Evolutionary conservation across 2,329 filamentous ascomycete genomes (phyloP).

Genomic region (Diaporthe ampelina): DNA sequence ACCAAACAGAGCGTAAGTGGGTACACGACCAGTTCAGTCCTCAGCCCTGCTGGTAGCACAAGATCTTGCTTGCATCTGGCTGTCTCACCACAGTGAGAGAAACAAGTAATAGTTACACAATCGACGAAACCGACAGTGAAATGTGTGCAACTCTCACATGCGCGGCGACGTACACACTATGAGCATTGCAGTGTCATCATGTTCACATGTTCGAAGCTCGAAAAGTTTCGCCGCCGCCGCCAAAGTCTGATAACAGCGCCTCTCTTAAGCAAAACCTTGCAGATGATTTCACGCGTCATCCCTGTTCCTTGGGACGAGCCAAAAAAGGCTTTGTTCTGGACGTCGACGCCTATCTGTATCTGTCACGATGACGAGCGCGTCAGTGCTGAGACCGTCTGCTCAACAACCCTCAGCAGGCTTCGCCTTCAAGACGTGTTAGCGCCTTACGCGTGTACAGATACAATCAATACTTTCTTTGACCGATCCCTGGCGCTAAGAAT

Average conservation of each 20-base stretch:
- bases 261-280: conserved; percentile 21
- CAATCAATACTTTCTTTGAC: conserved; percentile 18
- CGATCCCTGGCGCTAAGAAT: conserved; percentile 1
- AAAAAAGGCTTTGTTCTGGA: conserved; percentile 14
- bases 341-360: not conserved
- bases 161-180: not conserved
- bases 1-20: not conserved
- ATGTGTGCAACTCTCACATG: not conserved
- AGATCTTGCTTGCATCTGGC: conserved; percentile 26
- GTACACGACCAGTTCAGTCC: not conserved
- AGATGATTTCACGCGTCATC: conserved; percentile 3
- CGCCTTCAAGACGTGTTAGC: not conserved
- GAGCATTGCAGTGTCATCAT: conserved; percentile 10
- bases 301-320: conserved; percentile 20
- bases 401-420: not conserved
- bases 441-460: conserved; percentile 12
- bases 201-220: conserved; percentile 17
- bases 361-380: conserved; percentile 25
- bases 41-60: conserved; percentile 31
- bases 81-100: not conserved
- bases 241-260: conserved; percentile 9
- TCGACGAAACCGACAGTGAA: not conserved
- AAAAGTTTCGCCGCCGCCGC: not conserved
- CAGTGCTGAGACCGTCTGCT: conserved; percentile 4
- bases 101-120: not conserved